These are phyloP conservation scores for Trametes polyzona DNA, from an alignment of 1,284 basidiomycete genomes.

Conservation along the genomic window DNA sequence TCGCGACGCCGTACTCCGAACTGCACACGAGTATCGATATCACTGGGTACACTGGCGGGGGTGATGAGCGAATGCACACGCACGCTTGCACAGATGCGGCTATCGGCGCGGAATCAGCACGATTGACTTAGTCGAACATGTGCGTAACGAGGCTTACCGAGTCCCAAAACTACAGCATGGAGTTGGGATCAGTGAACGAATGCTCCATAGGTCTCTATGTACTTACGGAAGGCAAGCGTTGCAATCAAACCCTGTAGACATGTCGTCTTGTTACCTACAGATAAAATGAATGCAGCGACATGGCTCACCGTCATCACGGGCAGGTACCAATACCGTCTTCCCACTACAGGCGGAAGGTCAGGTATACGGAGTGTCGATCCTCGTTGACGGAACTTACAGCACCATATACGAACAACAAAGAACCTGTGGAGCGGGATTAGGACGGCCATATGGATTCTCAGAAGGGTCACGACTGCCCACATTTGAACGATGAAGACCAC, in stretches of 20 bases:
- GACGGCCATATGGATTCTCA: too few species aligned
- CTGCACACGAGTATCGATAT: neutral
- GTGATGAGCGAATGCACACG: neutral
- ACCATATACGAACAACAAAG: slow-evolving; percentile 19
- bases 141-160: neutral
- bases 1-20: slow-evolving; percentile 6
- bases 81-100: slow-evolving; percentile 17
- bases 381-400: neutral
- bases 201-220: neutral
- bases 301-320: slow-evolving; percentile 8
- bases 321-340: slow-evolving; percentile 15
- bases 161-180: neutral
- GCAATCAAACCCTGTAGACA: slow-evolving; percentile 10
- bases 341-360: slow-evolving; percentile 1
- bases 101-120: neutral
- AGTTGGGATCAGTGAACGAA: neutral
- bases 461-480: neutral
- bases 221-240: slow-evolving; percentile 14
- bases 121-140: too few species aligned
- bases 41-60: too few species aligned
- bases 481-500: slow-evolving; percentile 20
- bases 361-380: neutral
- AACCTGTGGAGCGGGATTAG: slow-evolving; percentile 5
- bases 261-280: neutral
- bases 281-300: neutral